Percentiles rank a stretch among this genome's conserved stretches.
These are phyloP conservation scores for Geotrichum carabidarum DNA, from an alignment of 1,139 yeast genomes.

Conservation along the genomic window DNA sequence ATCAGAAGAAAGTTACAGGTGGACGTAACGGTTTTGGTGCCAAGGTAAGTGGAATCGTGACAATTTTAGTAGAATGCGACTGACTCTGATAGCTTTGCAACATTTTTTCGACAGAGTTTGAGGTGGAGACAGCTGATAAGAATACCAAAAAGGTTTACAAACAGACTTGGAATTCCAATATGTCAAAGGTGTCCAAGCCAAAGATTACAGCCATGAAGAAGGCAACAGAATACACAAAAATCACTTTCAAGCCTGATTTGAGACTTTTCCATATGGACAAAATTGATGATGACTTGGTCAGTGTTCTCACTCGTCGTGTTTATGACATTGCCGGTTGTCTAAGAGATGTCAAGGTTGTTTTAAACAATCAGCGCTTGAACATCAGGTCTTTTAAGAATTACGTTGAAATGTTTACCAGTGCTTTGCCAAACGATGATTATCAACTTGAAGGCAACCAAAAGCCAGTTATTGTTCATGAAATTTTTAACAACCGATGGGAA, in stretches of 20 bases:
- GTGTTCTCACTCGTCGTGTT: constrained; percentile 88
- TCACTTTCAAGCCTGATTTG: constrained; percentile 86
- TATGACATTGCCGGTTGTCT: constrained; percentile 95
- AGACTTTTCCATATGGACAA: constrained; percentile 75
- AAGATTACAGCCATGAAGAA: constrained; percentile 57
- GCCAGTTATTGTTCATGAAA: constrained; percentile 74
- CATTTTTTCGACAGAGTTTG: constrained; percentile 83
- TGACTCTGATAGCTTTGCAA: constrained; percentile 54
- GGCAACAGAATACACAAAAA: constrained; percentile 73
- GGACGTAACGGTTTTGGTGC: constrained; percentile 99
- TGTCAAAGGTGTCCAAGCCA: constrained; percentile 75
- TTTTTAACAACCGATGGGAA: constrained; percentile 83
- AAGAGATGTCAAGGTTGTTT: constrained; percentile 69
- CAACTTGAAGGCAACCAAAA: constrained; percentile 38
- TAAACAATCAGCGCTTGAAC: constrained; percentile 69
- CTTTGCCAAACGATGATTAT: constrained; percentile 47
- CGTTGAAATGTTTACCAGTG: constrained; percentile 83
- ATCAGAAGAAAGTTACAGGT: constrained; percentile 93
- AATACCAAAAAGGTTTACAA: constrained; percentile 56
- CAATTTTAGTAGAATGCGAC: constrained; percentile 19
- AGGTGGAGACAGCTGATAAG: constrained; percentile 84
- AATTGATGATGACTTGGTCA: constrained; percentile 74
- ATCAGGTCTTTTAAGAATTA: constrained; percentile 76
- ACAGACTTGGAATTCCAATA: constrained; percentile 84
- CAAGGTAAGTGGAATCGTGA: constrained; percentile 41